Conservation (phyloP, 768 basidiomycete genomes). For the Tricholoma sp. region DNA sequence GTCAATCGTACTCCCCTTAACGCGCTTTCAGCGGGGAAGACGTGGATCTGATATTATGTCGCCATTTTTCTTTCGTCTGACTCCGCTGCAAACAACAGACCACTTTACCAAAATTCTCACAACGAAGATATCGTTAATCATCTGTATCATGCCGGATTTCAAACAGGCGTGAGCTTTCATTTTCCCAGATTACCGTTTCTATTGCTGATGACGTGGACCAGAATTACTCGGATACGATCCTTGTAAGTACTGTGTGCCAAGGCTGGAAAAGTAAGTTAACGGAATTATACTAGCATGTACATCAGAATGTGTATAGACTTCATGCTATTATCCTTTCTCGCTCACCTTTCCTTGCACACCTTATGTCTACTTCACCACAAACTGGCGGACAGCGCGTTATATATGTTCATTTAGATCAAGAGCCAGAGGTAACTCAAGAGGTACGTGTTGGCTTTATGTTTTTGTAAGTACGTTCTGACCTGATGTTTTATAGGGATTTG, state of each 20-base stretch:
- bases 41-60: slow-evolving; percentile 12
- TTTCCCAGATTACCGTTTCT: slow-evolving; percentile 10
- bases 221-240: slow-evolving; percentile 80
- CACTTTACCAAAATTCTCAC: slow-evolving; percentile 58
- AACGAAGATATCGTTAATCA: slow-evolving; percentile 76
- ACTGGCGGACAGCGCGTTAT: slow-evolving; percentile 60
- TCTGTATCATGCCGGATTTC: slow-evolving; percentile 75
- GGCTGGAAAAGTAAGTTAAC: slow-evolving; percentile 1
- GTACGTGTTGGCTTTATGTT: slow-evolving; percentile 37
- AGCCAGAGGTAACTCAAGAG: slow-evolving; percentile 81
- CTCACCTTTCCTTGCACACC: slow-evolving; percentile 82
- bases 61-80: slow-evolving; percentile 4
- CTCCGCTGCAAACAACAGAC: slow-evolving; percentile 21
- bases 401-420: slow-evolving; percentile 69
- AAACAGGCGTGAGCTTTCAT: slow-evolving; percentile 62
- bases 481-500: slow-evolving; percentile 52
- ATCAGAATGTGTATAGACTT: slow-evolving; percentile 68
- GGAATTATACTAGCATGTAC: slow-evolving; percentile 51
- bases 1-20: slow-evolving; percentile 1
- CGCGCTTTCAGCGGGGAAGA: slow-evolving; percentile 5
- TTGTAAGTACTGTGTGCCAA: slow-evolving; percentile 42
- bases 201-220: slow-evolving; percentile 23
- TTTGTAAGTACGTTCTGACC: slow-evolving; percentile 10
- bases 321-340: slow-evolving; percentile 85
- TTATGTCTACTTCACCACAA: slow-evolving; percentile 80